Conservation (phyloP, 2,329 filamentous ascomycete genomes). For the Penicillium freii region DNA sequence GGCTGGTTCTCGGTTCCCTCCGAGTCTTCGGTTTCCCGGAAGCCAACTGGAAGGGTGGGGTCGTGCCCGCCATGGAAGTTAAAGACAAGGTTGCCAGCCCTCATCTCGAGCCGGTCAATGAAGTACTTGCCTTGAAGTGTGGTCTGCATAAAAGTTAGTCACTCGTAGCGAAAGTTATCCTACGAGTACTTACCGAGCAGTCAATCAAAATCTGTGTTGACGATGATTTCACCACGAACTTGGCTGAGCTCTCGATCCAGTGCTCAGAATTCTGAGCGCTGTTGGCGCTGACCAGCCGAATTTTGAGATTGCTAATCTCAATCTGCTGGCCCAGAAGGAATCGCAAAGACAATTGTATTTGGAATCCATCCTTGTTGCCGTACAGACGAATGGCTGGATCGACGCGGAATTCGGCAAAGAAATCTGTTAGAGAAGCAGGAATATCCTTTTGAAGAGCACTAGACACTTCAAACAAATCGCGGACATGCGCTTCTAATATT, state of each 20-base stretch:
- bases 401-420: conserved; percentile 69
- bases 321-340: conserved; percentile 73
- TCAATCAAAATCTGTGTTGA: conserved; percentile 53
- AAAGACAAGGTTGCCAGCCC: conserved; percentile 42
- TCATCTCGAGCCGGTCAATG: conserved; percentile 68
- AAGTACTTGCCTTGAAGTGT: conserved; percentile 66
- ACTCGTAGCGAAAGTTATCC: not conserved
- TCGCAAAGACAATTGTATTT: conserved; percentile 63
- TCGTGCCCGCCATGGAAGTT: conserved; percentile 30
- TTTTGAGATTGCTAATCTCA: conserved; percentile 61
- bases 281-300: conserved; percentile 59
- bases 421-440: conserved; percentile 66
- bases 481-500: conserved; percentile 36
- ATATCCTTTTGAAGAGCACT: conserved; percentile 59
- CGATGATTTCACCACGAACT: conserved; percentile 55
- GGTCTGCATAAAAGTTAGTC: conserved; percentile 24
- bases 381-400: conserved; percentile 68
- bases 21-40: conserved; percentile 35
- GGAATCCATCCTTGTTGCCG: conserved; percentile 71
- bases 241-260: conserved; percentile 55
- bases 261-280: conserved; percentile 60
- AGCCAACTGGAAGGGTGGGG: conserved; percentile 34
- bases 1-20: conserved; percentile 52
- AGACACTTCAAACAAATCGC: conserved; percentile 50
- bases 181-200: conserved; percentile 40